phyloP scores from a whole-genome alignment of 75 land plant genomes.

The Isoetes taiwanensis region DNA sequence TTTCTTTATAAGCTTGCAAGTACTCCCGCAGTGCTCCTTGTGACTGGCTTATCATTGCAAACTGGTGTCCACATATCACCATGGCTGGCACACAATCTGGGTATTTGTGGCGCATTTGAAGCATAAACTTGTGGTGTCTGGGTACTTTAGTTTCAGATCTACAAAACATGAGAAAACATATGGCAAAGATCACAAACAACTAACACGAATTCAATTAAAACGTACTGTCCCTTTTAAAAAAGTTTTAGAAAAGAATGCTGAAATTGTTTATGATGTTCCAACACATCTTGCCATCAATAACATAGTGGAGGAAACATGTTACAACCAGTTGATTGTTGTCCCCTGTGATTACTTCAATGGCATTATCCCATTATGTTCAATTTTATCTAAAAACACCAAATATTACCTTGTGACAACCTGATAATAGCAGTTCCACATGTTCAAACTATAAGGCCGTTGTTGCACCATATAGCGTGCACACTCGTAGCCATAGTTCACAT shows the following conservation, averaged over 20 bases:
- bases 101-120: conserved; percentile 29
- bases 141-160: conserved; percentile 37
- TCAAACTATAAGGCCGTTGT: conserved; percentile 70
- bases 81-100: conserved; percentile 65
- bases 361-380: no score
- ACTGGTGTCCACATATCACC: conserved; percentile 68
- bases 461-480: conserved; percentile 55
- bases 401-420: conserved; percentile 64
- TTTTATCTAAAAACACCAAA: no score
- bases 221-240: no score
- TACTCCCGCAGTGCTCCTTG: conserved; percentile 75
- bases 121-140: conserved; percentile 59
- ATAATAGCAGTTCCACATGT: conserved; percentile 91
- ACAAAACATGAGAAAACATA: conserved; percentile 6
- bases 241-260: no score
- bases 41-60: conserved; percentile 53
- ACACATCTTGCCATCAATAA: no score
- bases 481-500: conserved; percentile 60
- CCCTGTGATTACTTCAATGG: no score
- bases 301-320: no score
- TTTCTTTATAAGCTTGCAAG: conserved; percentile 60
- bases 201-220: no score
- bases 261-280: no score
- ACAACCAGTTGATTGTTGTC: no score
- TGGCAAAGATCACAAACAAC: no score